Conservation (phyloP, 306 rosid species). For the Senna siamea region DNA sequence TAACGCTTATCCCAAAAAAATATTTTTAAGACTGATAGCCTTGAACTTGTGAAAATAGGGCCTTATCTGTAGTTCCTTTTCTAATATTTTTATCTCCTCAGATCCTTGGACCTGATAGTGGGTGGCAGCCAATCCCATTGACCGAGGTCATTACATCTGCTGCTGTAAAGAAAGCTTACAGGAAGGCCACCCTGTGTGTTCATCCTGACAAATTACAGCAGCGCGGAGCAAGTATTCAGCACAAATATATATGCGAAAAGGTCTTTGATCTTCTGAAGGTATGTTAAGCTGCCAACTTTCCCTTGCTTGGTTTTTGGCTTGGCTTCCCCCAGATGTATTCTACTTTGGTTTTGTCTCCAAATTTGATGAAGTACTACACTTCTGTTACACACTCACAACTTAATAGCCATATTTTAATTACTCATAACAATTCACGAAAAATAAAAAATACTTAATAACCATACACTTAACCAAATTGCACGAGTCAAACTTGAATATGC, state of each 20-base stretch:
- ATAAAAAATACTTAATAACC: background rate
- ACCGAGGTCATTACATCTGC: constrained; percentile 92
- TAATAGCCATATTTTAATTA: background rate
- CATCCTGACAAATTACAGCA: constrained; percentile 98
- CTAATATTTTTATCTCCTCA: constrained; percentile 43
- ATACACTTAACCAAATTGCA: background rate
- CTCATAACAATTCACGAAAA: background rate
- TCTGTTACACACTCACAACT: background rate
- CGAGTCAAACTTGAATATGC: background rate
- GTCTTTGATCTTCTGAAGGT: constrained; percentile 98
- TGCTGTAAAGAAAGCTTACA: constrained; percentile 91
- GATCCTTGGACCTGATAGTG: constrained; percentile 90
- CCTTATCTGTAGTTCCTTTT: constrained; percentile 1
- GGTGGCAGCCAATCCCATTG: constrained; percentile 92
- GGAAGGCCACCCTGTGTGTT: constrained; percentile 94
- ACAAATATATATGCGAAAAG: constrained; percentile 89
- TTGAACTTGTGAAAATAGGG: constrained; percentile 19
- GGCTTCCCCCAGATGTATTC: background rate
- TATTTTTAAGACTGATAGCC: background rate
- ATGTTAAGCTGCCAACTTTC: no score
- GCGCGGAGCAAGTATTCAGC: constrained; percentile 87
- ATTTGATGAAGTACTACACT: background rate
- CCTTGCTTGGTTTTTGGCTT: no score
- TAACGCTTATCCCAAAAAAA: background rate
- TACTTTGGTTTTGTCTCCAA: background rate